Conservation (phyloP, 106 monocot species). For the Chionographis japonica region DNA sequence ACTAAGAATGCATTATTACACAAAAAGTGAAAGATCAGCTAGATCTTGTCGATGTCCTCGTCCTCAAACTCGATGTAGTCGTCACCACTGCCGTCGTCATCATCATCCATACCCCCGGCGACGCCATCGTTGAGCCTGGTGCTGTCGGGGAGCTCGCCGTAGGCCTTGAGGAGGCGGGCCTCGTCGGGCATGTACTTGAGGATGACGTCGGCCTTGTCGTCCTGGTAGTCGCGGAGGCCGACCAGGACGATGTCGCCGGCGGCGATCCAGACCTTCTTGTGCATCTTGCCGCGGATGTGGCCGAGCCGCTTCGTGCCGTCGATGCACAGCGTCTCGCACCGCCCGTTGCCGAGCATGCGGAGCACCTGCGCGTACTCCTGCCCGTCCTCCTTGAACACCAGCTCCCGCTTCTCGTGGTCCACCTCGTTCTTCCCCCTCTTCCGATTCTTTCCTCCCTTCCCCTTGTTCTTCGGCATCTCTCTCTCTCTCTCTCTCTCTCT, state of each 20-base stretch:
- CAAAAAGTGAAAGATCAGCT: background rate
- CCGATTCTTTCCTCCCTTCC: conserved; percentile 75
- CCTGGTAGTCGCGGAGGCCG: conserved; percentile 71
- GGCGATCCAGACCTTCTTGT: conserved; percentile 80
- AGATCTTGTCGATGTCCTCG: conserved; percentile 77
- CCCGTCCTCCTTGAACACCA: conserved; percentile 75
- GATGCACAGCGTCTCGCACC: conserved; percentile 71
- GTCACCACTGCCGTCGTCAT: conserved; percentile 49
- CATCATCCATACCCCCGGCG: conserved; percentile 59
- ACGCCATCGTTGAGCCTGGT: conserved; percentile 66
- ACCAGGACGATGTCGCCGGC: conserved; percentile 68
- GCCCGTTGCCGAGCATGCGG: conserved; percentile 70
- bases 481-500: too few species aligned
- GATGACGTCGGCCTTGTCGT: conserved; percentile 74
- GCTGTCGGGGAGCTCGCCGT: conserved; percentile 61
- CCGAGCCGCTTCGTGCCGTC: conserved; percentile 64
- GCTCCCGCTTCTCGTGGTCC: conserved; percentile 78
- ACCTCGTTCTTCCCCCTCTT: conserved; percentile 80
- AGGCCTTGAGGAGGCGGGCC: conserved; percentile 62
- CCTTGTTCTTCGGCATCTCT: conserved; percentile 77
- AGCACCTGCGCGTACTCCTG: conserved; percentile 79
- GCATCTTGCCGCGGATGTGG: conserved; percentile 75
- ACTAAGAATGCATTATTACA: too few species aligned
- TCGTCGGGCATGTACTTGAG: conserved; percentile 81
- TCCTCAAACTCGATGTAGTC: conserved; percentile 78